A percentile compares a stretch with the other conserved stretches of the same genome.
Evolutionary conservation across 805 yeast species (phyloP).

Genomic region (Cyberlindnera samutprakarnensis): DNA sequence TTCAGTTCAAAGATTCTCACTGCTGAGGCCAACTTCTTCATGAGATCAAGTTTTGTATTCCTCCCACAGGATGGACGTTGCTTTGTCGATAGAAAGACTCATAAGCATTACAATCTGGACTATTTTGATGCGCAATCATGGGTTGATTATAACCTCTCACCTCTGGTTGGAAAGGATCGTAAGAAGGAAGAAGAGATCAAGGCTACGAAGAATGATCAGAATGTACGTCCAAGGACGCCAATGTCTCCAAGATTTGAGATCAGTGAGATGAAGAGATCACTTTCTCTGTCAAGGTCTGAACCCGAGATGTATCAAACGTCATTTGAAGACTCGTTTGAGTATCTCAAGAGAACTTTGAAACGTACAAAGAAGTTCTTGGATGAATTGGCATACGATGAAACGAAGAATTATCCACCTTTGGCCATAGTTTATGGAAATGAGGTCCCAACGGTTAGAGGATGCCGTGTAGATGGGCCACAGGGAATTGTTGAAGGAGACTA

Average conservation of each 20-base stretch:
- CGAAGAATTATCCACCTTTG: conserved; percentile 69
- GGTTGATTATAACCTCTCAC: conserved; percentile 69
- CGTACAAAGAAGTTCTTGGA: conserved; percentile 51
- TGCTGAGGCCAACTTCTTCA: conserved; percentile 76
- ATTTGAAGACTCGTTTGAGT: conserved; percentile 51
- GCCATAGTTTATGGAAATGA: conserved; percentile 74
- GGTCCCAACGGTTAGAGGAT: conserved; percentile 82
- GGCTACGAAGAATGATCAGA: conserved; percentile 5
- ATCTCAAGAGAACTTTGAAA: conserved; percentile 53
- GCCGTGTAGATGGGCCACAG: conserved; percentile 51
- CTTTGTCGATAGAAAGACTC: conserved; percentile 55
- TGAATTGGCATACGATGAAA: conserved; percentile 46
- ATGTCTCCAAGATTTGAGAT: conserved; percentile 3
- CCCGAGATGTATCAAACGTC: conserved; percentile 21
- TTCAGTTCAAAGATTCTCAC: conserved; percentile 69
- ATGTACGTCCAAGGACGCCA: conserved; percentile 1
- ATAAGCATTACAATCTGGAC: conserved; percentile 57
- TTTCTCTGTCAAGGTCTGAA: conserved; percentile 8
- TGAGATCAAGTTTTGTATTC: conserved; percentile 79
- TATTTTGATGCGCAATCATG: conserved; percentile 76
- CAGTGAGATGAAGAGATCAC: conserved; percentile 14
- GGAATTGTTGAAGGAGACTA: conserved; percentile 68
- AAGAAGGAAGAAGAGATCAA: conserved; percentile 1
- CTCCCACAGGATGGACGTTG: conserved; percentile 71
- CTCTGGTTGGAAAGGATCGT: conserved; percentile 46